A percentile compares a stretch with the other conserved stretches of the same genome.
phyloP scores from a whole-genome alignment of 148 eudicot species.

The Fagopyrum esculentum region DNA sequence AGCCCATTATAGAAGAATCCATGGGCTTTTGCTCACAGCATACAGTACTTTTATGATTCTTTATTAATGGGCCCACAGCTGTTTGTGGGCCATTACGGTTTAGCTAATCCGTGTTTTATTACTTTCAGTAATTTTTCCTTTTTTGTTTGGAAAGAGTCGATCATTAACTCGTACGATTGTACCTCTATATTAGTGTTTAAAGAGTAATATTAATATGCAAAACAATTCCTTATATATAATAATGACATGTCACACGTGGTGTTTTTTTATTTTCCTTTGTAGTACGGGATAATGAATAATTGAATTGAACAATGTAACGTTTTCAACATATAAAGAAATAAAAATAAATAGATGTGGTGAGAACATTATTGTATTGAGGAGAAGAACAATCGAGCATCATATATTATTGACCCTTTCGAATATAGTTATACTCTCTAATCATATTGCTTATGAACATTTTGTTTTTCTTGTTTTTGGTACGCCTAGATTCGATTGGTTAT shows the following conservation, averaged over 20 bases:
- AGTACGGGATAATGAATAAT: background rate
- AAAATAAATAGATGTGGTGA: too few species aligned
- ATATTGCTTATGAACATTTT: too few species aligned
- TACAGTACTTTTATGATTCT: background rate
- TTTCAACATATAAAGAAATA: too few species aligned
- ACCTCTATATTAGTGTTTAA: background rate
- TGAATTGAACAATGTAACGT: too few species aligned
- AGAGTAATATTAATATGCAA: background rate
- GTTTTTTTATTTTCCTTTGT: background rate
- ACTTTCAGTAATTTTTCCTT: background rate
- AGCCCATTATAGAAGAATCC: background rate
- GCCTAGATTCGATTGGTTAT: too few species aligned
- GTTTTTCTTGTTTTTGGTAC: too few species aligned
- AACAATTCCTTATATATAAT: background rate
- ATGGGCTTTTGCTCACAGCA: background rate
- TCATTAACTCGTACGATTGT: background rate
- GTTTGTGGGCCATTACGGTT: background rate
- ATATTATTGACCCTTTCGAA: too few species aligned
- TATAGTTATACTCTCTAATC: too few species aligned
- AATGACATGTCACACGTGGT: background rate
- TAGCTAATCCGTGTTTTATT: background rate
- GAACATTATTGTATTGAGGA: too few species aligned
- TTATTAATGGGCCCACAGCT: conserved; percentile 1
- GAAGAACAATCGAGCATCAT: too few species aligned
- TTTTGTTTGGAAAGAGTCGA: background rate